Evolutionary conservation across 2,329 filamentous ascomycete species (phyloP), one percentile per base, ranked within the genome.

Genomic region (Ceratocystis alfenasii): DNA sequence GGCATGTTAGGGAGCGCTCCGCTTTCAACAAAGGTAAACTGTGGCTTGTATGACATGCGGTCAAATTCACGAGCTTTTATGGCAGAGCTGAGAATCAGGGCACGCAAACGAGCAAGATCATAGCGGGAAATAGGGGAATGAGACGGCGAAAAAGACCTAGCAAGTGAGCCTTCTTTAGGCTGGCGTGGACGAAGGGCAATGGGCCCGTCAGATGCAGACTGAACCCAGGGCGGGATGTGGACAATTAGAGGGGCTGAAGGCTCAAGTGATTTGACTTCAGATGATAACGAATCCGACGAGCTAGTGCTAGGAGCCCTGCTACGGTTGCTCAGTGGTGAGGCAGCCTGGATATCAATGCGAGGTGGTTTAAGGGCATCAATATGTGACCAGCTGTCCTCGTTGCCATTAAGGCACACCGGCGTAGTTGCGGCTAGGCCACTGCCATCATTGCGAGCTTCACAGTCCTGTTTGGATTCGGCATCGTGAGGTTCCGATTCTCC

Each of bases 21-120:
- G 2, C 68, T 68, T 15, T 74, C 73, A 0, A 73, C 69, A 33
- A 76, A 74, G 0, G 78, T 73, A 20, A 75, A 73, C 62, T 75
- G 75, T 8, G 74, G 72, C 45, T 79, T 78, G 57, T 86, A 76
- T 3, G 87, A 85, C 60, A 87, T 83, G 3, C 85, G 82, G 33
- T 81, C 80, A 65, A 96, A 89, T 72, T 94, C 89, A 71, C 86
- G 86, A 0, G 93, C 92, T 76, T 95, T 95, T 72, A 96, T 86
- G n/a, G 91, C 92, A 0, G 90, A 90, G 69, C 87, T 88, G 25
- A 95, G 79, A 50, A 96, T 83, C 7, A 95, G 79, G 0, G 90
- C 83, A 66, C 85, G 83, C 1, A 92, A 81, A n/a, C 90, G 86
- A 17, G 88, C 88, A 64, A 95, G 82, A 70, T 96, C 93, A n/a